Conservation (phyloP, 331 rosid species). For the Arachis monticola region DNA sequence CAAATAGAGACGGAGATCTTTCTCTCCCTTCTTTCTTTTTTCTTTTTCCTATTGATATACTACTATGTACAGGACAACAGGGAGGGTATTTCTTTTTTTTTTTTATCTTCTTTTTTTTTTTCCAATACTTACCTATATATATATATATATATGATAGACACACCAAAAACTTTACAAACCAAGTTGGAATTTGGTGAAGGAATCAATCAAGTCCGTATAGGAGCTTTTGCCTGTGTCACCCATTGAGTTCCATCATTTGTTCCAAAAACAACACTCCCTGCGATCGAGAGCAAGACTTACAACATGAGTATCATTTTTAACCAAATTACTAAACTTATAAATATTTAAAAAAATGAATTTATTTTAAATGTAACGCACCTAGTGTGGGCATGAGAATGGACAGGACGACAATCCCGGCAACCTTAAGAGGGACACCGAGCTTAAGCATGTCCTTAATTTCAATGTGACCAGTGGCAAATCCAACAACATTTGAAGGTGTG, state of each 20-base stretch:
- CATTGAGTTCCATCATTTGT: slow-evolving; percentile 32
- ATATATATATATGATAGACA: neutral
- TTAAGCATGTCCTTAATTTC: slow-evolving; percentile 78
- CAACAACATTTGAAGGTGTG: slow-evolving; percentile 82
- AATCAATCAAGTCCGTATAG: slow-evolving; percentile 9
- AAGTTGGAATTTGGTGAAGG: slow-evolving; percentile 6
- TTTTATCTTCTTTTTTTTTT: slow-evolving; percentile 36
- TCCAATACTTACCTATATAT: neutral
- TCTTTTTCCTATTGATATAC: neutral
- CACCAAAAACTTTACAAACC: neutral
- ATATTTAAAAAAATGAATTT: slow-evolving; percentile 37
- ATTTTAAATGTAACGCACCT: slow-evolving; percentile 49
- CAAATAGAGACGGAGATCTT: neutral
- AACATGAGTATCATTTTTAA: slow-evolving; percentile 1
- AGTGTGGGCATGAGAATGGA: slow-evolving; percentile 82
- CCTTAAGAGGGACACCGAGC: slow-evolving; percentile 75
- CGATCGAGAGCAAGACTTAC: slow-evolving; percentile 28
- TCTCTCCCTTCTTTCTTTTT: slow-evolving; percentile 34
- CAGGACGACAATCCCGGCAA: slow-evolving; percentile 58
- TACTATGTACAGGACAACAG: slow-evolving; percentile 39
- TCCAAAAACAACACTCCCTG: slow-evolving; percentile 73
- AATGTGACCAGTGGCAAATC: slow-evolving; percentile 76
- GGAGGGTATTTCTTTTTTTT: neutral
- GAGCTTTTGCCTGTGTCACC: slow-evolving; percentile 18
- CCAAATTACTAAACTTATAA: neutral